phyloP scores from a whole-genome alignment of 2,329 filamentous ascomycete species.

The Aspergillus persii region DNA sequence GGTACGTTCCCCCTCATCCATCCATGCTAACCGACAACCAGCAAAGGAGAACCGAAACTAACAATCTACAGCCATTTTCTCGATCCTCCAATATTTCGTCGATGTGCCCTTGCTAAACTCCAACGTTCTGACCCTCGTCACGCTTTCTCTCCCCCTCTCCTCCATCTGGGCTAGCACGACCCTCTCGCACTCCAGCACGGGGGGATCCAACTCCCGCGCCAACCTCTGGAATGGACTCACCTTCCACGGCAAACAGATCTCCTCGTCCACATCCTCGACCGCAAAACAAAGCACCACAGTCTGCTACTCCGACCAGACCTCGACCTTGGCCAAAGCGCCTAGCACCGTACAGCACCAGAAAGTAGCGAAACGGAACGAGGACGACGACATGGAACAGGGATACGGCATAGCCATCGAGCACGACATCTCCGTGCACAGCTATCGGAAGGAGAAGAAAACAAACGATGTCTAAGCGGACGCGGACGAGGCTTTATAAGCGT shows the following conservation, averaged over 20 bases:
- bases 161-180: conserved; percentile 61
- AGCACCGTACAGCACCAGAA: conserved; percentile 3
- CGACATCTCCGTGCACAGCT: conserved; percentile 28
- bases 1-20: conserved; percentile 39
- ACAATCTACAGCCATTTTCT: conserved; percentile 55
- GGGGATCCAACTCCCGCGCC: conserved; percentile 11
- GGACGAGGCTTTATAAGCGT: neutral
- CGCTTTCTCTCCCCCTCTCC: conserved; percentile 64
- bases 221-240: conserved; percentile 30
- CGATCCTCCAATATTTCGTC: conserved; percentile 55
- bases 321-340: conserved; percentile 11
- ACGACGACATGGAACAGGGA: conserved; percentile 17
- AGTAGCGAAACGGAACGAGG: neutral
- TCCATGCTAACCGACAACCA: neutral
- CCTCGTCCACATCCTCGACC: conserved; percentile 7
- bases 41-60: conserved; percentile 9
- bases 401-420: conserved; percentile 31
- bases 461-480: neutral
- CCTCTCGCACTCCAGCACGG: conserved; percentile 16
- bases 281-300: conserved; percentile 20
- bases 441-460: conserved; percentile 6
- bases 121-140: conserved; percentile 57
- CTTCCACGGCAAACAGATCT: conserved; percentile 18
- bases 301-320: conserved; percentile 26
- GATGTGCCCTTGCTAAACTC: conserved; percentile 54